Evolutionary conservation across 768 basidiomycete genomes (phyloP).

Genomic region (Rhodocollybia butyracea): DNA sequence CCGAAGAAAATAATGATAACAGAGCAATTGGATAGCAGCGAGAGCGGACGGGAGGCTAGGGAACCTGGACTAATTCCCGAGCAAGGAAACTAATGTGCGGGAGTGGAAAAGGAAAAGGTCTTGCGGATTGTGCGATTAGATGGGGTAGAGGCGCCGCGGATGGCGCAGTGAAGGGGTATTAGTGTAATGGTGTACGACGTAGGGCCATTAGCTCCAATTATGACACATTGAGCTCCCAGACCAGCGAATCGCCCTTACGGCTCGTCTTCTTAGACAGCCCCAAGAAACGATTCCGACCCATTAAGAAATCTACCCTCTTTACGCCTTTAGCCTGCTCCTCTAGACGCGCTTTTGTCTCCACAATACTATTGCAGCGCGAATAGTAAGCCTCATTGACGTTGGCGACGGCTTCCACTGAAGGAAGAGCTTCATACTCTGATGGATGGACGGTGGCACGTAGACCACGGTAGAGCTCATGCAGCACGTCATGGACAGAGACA

Average conservation of each 20-base stretch:
- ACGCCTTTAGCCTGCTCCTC: constrained; percentile 45
- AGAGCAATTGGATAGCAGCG: too few species aligned
- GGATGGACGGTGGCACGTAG: constrained; percentile 38
- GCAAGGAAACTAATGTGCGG: too few species aligned
- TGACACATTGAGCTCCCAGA: constrained; percentile 8
- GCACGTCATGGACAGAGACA: constrained; percentile 43
- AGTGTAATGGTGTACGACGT: not conserved
- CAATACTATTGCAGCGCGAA: constrained; percentile 32
- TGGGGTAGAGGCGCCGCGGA: not conserved
- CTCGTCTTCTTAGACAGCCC: constrained; percentile 26
- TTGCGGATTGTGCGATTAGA: not conserved
- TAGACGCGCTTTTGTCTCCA: constrained; percentile 25
- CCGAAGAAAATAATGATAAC: too few species aligned
- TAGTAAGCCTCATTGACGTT: constrained; percentile 41
- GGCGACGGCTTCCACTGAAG: constrained; percentile 26
- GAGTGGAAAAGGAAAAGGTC: too few species aligned
- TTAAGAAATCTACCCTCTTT: constrained; percentile 54
- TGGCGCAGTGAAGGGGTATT: not conserved
- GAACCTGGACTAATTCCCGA: too few species aligned
- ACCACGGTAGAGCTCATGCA: constrained; percentile 39
- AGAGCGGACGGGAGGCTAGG: too few species aligned
- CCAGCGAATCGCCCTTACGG: not conserved
- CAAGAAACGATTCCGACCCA: constrained; percentile 34
- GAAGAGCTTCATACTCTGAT: constrained; percentile 36
- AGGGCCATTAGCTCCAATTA: not conserved